Base-by-base conservation (phyloP, 106 monocot genomes). In the Phalaenopsis equestris region DNA sequence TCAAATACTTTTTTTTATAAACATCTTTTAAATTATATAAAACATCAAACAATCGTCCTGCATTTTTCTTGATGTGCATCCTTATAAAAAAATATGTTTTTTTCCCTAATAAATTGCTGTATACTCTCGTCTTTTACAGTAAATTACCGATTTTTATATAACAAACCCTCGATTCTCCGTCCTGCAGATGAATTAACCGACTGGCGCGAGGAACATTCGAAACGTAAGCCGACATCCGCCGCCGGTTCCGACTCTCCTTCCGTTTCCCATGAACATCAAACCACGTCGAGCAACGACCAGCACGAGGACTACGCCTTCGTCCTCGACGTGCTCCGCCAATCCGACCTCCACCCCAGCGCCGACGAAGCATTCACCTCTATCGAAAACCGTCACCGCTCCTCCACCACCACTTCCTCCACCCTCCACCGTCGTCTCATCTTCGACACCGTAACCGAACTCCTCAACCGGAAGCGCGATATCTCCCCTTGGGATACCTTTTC, bases 241-340 rank as follows among this genome's bases (percentile, higher is more conserved):
- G 12, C 39, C 11, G 70, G 6, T 39, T 70, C 70, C 2, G 39
- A 36, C 36, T 14, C 6, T 39, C 14, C 38, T 70, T 39, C 36
- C 4, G 36, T n/a, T n/a, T 14, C 70, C 70, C 38, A 9, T 11
- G 77, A 64, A 14, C 46, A 48, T 19, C 82, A 75, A 65, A 15
- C 70, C 49, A 48, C 49, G 6, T 5, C 17, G 23, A 48, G 8
- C 15, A 77, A 79, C 42, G 84, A 86, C 67, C 68, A 42, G 38
- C 94, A 91, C 56, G 89, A 87, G 67, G 39, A 98, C 76, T 90
- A 87, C 77, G 30, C 67, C 2, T 98, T 90, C 82, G 86, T 98
- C 4, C 72, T 81, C 7, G 84, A 94, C 64, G 77, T 98, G 42
- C 42, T 94, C 41, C 79, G 79, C 0, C 77, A 56, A 57, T 83